These are phyloP conservation scores for Salix brachista DNA, from an alignment of 345 rosid genomes.

Conservation along the genomic window DNA sequence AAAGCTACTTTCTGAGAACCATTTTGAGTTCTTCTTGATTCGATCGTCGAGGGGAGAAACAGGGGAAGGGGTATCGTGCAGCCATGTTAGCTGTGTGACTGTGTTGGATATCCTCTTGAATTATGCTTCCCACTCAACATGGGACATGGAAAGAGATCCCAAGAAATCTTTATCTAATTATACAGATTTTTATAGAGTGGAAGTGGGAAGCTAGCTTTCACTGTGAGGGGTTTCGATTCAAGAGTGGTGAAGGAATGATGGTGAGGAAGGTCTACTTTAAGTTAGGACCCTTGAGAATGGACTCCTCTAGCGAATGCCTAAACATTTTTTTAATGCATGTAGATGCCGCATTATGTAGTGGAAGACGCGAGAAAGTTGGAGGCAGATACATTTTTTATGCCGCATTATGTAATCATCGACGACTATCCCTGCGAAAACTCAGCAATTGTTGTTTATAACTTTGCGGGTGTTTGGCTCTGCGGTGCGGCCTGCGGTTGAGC, in stretches of 20 bases:
- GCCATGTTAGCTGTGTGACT: background rate
- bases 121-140: background rate
- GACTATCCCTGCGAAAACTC: background rate
- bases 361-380: background rate
- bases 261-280: slow-evolving; percentile 16
- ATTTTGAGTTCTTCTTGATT: background rate
- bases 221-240: background rate
- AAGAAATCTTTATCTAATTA: background rate
- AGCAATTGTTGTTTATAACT: no score
- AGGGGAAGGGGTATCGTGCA: no score
- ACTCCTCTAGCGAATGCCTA: background rate
- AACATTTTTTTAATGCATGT: no score
- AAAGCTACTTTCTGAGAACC: background rate
- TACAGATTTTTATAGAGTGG: background rate
- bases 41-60: no score
- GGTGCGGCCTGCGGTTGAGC: no score
- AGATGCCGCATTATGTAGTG: background rate
- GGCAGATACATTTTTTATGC: no score
- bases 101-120: background rate
- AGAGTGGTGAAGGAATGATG: background rate
- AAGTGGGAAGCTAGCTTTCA: background rate
- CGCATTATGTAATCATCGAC: background rate
- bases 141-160: background rate
- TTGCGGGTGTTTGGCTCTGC: no score
- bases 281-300: slow-evolving; percentile 20